These are phyloP conservation scores for Glycine latifolia DNA, from an alignment of 306 rosid species.

Conservation along the genomic window DNA sequence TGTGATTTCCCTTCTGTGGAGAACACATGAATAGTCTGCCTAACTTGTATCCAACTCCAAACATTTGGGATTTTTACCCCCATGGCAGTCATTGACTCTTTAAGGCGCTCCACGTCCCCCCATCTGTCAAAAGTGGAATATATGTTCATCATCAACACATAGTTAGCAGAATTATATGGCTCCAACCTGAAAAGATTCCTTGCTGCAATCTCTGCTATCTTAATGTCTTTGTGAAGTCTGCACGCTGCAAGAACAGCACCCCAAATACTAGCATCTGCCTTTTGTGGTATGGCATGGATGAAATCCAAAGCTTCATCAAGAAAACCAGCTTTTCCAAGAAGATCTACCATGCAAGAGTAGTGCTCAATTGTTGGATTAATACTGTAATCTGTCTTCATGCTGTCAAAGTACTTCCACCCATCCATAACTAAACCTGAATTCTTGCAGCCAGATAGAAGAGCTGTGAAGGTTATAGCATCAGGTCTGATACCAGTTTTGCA, in stretches of 20 bases:
- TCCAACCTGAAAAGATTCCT: slow-evolving; percentile 68
- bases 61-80: slow-evolving; percentile 57
- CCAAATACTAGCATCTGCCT: slow-evolving; percentile 73
- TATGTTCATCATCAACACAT: slow-evolving; percentile 68
- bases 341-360: slow-evolving; percentile 80
- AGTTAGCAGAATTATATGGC: slow-evolving; percentile 68
- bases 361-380: slow-evolving; percentile 73
- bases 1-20: slow-evolving; percentile 66
- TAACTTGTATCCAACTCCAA: slow-evolving; percentile 78
- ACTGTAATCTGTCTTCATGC: slow-evolving; percentile 62
- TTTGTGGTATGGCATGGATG: slow-evolving; percentile 60
- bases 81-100: slow-evolving; percentile 48
- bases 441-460: slow-evolving; percentile 79
- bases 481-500: slow-evolving; percentile 53
- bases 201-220: slow-evolving; percentile 66
- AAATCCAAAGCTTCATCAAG: slow-evolving; percentile 81
- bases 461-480: slow-evolving; percentile 69
- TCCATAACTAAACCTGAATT: slow-evolving; percentile 68
- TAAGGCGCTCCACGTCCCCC: slow-evolving; percentile 63
- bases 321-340: slow-evolving; percentile 76
- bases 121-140: slow-evolving; percentile 67
- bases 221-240: slow-evolving; percentile 56
- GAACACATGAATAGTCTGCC: slow-evolving; percentile 60
- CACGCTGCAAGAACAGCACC: slow-evolving; percentile 74
- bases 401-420: slow-evolving; percentile 78